Conservation (phyloP, 306 rosid species). For the Castanea mollissima region DNA sequence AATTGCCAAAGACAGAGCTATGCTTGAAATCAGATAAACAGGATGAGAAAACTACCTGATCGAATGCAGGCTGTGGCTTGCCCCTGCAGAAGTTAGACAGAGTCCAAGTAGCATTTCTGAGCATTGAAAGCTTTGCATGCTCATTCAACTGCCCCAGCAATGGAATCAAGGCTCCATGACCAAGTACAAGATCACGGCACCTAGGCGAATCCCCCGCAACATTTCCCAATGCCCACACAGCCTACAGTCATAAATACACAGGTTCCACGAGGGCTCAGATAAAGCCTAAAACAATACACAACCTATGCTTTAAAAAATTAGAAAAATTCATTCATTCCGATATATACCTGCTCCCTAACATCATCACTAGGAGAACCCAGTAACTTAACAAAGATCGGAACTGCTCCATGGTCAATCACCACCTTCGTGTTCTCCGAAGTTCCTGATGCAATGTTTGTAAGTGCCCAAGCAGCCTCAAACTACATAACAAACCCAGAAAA, state of each 20-base stretch:
- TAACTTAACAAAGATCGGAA: conserved; percentile 82
- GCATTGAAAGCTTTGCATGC: conserved; percentile 90
- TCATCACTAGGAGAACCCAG: conserved; percentile 90
- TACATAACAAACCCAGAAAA: conserved; percentile 23
- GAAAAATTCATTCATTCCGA: neutral
- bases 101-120: conserved; percentile 95
- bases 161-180: conserved; percentile 77
- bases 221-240: conserved; percentile 95
- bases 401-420: conserved; percentile 91
- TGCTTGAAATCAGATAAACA: neutral
- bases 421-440: conserved; percentile 91
- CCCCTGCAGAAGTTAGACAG: conserved; percentile 93
- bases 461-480: conserved; percentile 99
- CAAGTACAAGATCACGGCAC: conserved; percentile 89
- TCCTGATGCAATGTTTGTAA: conserved; percentile 91
- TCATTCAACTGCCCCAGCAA: conserved; percentile 78
- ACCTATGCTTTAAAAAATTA: neutral
- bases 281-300: neutral
- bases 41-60: conserved; percentile 45
- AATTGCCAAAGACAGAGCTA: neutral
- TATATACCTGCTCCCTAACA: conserved; percentile 87
- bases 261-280: neutral
- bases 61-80: conserved; percentile 92
- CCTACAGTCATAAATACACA: conserved; percentile 38
- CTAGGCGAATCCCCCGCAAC: conserved; percentile 97